Base-by-base conservation (phyloP, 2,329 filamentous ascomycete species). In the Xylariaceae sp. region DNA sequence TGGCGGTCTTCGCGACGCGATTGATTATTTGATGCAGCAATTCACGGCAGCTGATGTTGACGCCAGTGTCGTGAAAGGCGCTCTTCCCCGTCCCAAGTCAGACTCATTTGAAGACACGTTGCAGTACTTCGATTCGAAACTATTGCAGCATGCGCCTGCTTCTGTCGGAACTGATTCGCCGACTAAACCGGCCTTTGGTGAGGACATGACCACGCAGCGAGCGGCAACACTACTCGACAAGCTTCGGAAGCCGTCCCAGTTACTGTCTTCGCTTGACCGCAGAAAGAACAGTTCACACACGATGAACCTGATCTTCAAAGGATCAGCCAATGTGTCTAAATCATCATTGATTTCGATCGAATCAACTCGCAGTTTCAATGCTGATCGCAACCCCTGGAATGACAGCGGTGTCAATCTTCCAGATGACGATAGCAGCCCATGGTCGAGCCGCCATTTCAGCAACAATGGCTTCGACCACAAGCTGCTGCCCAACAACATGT, bases 21-120 rank as follows among this genome's bases (percentile, higher is more conserved):
- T 97, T 68, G 94, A 99, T 68, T 96, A 95, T 73, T 80, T 99
- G 66, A 88, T 94, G 67, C 87, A 90, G 49, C 86, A 92, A 62
- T 84, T 97, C 62, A 89, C 95, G 34, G 88, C 90, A 50, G 88
- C 92, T 51, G 89, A 90, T n/a, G 85, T 97, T n/a, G 91, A 97
- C 68, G 84, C 88, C 8, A 89, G 84, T 59, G 87, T 92, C 48
- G 87, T 97, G 70, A 95, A 95, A 74, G 94, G 94, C 55, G 88
- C 91, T n/a, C 94, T 97, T 65, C 92, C 93, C 17, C 89, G 94
- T n/a, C 94, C 94, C 64, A 97, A 97, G 78, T 97, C 94, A 0
- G 94, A 99, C 74, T 97, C 94, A 0, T 99, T 99, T 65, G 94
- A 99, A 73, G 93, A 99, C 68, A 96, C 93, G 6, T 82, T 97